A percentile compares a stretch with the other conserved stretches of the same genome.
These are phyloP conservation scores for Colletotrichum filicis DNA, from an alignment of 2,329 filamentous ascomycete genomes.

Conservation along the genomic window DNA sequence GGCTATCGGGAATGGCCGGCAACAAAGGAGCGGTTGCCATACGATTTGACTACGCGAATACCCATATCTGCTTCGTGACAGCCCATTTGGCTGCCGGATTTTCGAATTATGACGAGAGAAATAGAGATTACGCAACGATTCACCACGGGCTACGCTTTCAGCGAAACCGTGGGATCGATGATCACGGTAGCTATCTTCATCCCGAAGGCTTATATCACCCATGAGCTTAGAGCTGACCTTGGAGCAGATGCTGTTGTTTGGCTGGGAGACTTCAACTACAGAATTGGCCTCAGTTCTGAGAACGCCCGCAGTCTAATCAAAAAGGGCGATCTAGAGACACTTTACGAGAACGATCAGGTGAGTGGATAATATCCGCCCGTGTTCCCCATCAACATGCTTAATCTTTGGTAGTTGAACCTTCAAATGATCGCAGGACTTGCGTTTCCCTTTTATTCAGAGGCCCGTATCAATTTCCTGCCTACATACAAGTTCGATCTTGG, in stretches of 20 bases:
- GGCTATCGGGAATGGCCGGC: constrained; percentile 95
- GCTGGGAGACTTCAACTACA: constrained; percentile 98
- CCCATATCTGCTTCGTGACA: constrained; percentile 93
- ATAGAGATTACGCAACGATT: constrained; percentile 92
- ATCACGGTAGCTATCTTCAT: constrained; percentile 72
- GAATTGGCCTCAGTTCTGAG: constrained; percentile 86
- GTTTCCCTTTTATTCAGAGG: constrained; percentile 93
- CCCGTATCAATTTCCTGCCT: constrained; percentile 86
- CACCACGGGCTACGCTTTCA: constrained; percentile 90
- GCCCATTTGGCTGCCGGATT: constrained; percentile 97
- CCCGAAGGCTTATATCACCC: not conserved
- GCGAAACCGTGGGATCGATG: constrained; percentile 87
- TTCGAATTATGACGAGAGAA: constrained; percentile 95
- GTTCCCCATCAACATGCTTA: not conserved
- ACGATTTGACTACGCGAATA: constrained; percentile 93
- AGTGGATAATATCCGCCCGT: not conserved
- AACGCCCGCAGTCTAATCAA: constrained; percentile 80
- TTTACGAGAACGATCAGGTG: constrained; percentile 93
- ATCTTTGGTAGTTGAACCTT: constrained; percentile 75
- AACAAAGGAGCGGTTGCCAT: constrained; percentile 99
- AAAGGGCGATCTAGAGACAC: constrained; percentile 75
- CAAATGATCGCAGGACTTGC: constrained; percentile 94
- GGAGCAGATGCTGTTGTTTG: constrained; percentile 79
- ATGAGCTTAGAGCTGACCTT: constrained; percentile 1
- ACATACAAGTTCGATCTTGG: constrained; percentile 97